Evolutionary conservation across 306 rosid genomes (phyloP), one percentile per base, ranked within the genome.

Genomic region (Prinsepia uniflora): DNA sequence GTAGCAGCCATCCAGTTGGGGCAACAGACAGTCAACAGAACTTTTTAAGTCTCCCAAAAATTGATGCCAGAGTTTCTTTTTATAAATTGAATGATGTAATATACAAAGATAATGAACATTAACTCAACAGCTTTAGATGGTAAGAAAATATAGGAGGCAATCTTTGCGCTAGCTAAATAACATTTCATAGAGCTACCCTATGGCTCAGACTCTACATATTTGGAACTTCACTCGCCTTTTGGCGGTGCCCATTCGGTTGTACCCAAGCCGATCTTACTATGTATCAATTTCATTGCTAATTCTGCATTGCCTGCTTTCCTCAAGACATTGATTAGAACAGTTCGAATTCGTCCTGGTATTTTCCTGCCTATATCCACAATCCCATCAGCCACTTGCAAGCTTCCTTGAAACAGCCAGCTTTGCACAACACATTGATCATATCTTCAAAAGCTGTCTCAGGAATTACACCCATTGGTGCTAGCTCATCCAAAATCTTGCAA

Each of bases 351-450:
- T 57, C 97, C 96, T 0, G 97, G 97, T 73, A 87, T 84, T 82
- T 94, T 96, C 84, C 96, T 78, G 6, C 97, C 97, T 71, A 96
- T 80, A 48, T 89, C 96, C 71, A 89, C 95, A 73, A 91, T 81
- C 47, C 97, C 99, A 79, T 94, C 97, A 7, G 99, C 96, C 79
- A 81, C 60, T 91, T 91, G 87, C 97, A 94, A 22, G 97, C 96
- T 75, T 86, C 98, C 84, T 81, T 90, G 73, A 87, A 64, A 8
- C 92, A 91, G 15, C 92, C 84, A 0, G 86, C 96, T 78, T 87
- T 94, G 81, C 95, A 91, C 79, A 90, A 65, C 53, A 73, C 89
- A 43, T 78, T 82, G 79, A 92, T 82, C 98, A 92, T 92, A 60
- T 90, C 96, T 67, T 90, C 98, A 72, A 84, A 90, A 55, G 92